Base-by-base conservation (phyloP, 1,139 yeast species). In the Candida pseudocylindracea region DNA sequence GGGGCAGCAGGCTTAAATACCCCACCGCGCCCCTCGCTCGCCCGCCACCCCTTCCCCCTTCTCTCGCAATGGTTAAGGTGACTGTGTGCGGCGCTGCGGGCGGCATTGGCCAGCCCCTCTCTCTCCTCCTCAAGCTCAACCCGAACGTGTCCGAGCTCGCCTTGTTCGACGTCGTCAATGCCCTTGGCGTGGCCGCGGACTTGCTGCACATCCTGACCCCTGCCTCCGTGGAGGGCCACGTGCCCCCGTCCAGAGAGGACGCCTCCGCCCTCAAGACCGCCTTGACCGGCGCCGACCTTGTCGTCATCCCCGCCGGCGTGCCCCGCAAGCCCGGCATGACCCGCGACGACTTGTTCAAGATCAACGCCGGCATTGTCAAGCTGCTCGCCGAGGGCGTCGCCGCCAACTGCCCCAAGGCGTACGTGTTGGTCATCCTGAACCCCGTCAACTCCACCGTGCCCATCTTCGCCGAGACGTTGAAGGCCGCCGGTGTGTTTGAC, bases 241-340 rank as follows among this genome's bases (percentile, higher is more conserved):
- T 60, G 41, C 75, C 75, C 30, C 45, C 51, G 29, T 50, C 53
- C 34, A 65, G 60, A 39, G 57, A 55, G 29, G 75, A 68, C 44
- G 55, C 54, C 35, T 49, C 53, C 13, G 66, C 72, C 27, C 52
- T 69, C 32, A 51, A 45, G 10, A 46, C 50, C 12, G 75, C 81
- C 1, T 56, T 74, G 39, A 50, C 48, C 29, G 70, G 63, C 12
- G 51, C 76, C 3, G 67, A 71, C 37, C 52, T 74, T 38, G 80
- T 72, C 25, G 54, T 73, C 30, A 72, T 72, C 35, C 81, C 83
- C n/a, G 83, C 83, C n/a, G 85, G 83, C 35, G 72, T 74, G 11
- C 81, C 83, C 33, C 63, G 83, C 50, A 73, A 73, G 46, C 81
- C 83, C 10, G 83, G 83, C 13, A 73, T 73, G 81, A 70, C 81